phyloP scores from a whole-genome alignment of 169 alveolate genomes.

The Plasmodium coatneyi region DNA sequence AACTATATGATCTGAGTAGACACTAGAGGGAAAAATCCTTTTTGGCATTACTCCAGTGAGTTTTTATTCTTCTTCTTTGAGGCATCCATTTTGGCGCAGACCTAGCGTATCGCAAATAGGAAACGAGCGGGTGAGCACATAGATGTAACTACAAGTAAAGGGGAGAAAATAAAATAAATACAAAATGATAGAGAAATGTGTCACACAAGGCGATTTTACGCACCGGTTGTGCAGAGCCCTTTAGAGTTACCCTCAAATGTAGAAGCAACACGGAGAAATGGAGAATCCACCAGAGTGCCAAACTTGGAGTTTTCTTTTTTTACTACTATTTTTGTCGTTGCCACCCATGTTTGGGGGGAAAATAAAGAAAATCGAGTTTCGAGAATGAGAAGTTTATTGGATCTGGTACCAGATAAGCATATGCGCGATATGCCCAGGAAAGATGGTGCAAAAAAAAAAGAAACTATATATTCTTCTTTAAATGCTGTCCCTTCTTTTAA shows the following conservation, averaged over 20 bases:
- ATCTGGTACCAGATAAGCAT: neutral
- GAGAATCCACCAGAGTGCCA: neutral
- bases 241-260: neutral
- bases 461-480: neutral
- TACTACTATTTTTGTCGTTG: neutral
- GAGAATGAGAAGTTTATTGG: neutral
- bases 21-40: neutral
- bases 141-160: neutral
- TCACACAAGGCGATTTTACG: neutral
- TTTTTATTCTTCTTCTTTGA: constrained; percentile 7
- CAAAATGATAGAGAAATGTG: neutral
- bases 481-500: neutral
- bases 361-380: neutral
- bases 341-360: neutral
- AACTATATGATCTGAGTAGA: neutral
- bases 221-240: neutral
- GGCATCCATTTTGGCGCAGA: constrained; percentile 2
- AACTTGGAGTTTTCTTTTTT: neutral
- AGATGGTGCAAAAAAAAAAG: neutral
- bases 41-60: constrained; percentile 15
- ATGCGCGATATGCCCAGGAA: neutral
- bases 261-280: neutral
- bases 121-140: neutral
- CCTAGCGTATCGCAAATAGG: neutral
- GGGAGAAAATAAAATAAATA: neutral